Evolutionary conservation across 2,329 filamentous ascomycete genomes (phyloP).

Genomic region (Didymosphaeria variabile): DNA sequence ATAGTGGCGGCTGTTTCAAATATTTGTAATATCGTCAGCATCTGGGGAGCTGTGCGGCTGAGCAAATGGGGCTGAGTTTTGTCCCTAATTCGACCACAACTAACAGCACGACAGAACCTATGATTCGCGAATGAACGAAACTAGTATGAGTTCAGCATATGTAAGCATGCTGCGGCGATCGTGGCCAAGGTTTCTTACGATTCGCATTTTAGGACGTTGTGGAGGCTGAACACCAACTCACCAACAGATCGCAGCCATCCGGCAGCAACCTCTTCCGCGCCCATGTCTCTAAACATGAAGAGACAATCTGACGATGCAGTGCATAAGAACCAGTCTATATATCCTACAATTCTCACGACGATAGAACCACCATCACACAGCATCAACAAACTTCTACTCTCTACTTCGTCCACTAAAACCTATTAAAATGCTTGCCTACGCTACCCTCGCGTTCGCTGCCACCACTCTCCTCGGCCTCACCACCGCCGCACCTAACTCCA

Average conservation of each 20-base stretch:
- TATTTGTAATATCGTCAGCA: slow-evolving; percentile 17
- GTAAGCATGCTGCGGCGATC: not conserved
- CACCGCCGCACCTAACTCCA: slow-evolving; percentile 26
- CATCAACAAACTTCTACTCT: slow-evolving; percentile 18
- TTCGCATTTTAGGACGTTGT: slow-evolving; percentile 12
- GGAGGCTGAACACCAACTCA: slow-evolving; percentile 22
- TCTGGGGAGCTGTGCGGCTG: slow-evolving; percentile 1
- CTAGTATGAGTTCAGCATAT: not conserved
- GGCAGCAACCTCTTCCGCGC: slow-evolving; percentile 21
- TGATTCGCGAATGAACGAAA: slow-evolving; percentile 6
- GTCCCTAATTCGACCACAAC: too few species aligned
- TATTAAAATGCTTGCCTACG: slow-evolving; percentile 39
- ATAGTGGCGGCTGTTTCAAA: not conserved
- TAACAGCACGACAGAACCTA: not conserved
- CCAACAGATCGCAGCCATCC: slow-evolving; percentile 21
- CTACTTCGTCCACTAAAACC: slow-evolving; percentile 14
- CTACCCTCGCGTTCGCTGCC: slow-evolving; percentile 29
- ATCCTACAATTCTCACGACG: slow-evolving; percentile 18
- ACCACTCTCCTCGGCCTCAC: slow-evolving; percentile 32
- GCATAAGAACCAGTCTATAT: slow-evolving; percentile 19
- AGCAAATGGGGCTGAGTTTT: too few species aligned
- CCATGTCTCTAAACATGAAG: slow-evolving; percentile 10
- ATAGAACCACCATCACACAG: slow-evolving; percentile 31
- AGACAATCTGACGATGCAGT: slow-evolving; percentile 9
- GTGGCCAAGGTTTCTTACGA: not conserved